A percentile compares a stretch with the other conserved stretches of the same genome.
Conservation (phyloP, 768 basidiomycete species). For the Dioszegia crocea region DNA sequence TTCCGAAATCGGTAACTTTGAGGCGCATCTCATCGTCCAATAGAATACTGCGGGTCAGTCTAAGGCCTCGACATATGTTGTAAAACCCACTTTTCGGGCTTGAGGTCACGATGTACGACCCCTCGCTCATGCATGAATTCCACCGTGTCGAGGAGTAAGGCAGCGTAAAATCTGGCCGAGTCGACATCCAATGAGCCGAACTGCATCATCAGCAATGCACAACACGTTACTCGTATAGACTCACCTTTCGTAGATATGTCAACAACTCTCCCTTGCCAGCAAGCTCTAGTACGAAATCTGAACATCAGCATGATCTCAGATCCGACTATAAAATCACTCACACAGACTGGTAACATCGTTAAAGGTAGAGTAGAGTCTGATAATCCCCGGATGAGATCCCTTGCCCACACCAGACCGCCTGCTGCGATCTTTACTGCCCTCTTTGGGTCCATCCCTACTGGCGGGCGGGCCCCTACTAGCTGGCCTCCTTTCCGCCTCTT, state of each 20-base stretch:
- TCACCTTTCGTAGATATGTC: constrained; percentile 49
- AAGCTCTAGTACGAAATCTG: constrained; percentile 54
- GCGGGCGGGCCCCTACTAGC: background rate
- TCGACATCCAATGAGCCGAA: constrained; percentile 78
- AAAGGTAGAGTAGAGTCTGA: constrained; percentile 46
- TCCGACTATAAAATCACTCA: constrained; percentile 16
- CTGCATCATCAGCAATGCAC: constrained; percentile 19
- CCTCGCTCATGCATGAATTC: constrained; percentile 86
- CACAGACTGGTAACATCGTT: constrained; percentile 45
- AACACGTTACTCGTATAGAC: background rate
- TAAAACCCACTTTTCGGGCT: constrained; percentile 52
- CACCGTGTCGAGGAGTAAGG: constrained; percentile 82
- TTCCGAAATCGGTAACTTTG: constrained; percentile 96
- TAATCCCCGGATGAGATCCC: constrained; percentile 43
- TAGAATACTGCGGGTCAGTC: constrained; percentile 60
- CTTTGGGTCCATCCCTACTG: constrained; percentile 10
- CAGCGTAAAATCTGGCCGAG: constrained; percentile 78
- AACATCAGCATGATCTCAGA: background rate
- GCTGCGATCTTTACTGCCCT: constrained; percentile 23
- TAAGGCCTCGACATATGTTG: background rate
- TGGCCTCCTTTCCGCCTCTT: background rate
- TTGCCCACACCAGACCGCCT: constrained; percentile 14
- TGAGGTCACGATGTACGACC: constrained; percentile 72
- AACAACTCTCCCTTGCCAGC: constrained; percentile 53
- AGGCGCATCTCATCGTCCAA: constrained; percentile 81